Evolutionary conservation across 208 protist genomes (phyloP).

Genomic region (Porcisia hertigi): DNA sequence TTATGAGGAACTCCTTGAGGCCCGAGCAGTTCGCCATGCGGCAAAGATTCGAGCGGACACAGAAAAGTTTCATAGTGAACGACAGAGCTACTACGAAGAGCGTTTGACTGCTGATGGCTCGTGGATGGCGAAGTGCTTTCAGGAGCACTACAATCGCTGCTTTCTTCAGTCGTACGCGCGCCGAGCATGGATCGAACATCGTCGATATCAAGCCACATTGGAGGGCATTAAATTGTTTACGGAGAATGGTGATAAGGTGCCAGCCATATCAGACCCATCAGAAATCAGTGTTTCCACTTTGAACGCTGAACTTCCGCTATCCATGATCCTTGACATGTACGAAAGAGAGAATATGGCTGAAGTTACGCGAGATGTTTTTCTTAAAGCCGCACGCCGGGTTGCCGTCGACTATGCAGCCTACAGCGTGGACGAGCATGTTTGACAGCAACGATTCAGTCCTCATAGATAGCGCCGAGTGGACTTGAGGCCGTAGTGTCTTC

Average conservation of each 20-base stretch:
- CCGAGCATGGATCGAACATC: conserved; percentile 37
- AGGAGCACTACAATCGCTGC: conserved; percentile 59
- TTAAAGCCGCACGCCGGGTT: conserved; percentile 36
- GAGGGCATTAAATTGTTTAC: conserved; percentile 23
- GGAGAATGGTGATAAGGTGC: conserved; percentile 23
- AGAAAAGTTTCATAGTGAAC: conserved; percentile 34
- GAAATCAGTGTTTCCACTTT: conserved; percentile 24
- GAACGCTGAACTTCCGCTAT: conserved; percentile 33
- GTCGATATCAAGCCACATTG: conserved; percentile 22
- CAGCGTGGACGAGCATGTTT: not conserved
- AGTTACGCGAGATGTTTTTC: conserved; percentile 42
- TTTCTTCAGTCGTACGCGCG: conserved; percentile 53
- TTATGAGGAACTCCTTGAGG: conserved; percentile 58
- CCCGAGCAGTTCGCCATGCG: conserved; percentile 40
- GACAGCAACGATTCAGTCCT: not conserved
- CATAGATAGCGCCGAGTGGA: not conserved
- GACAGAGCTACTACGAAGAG: conserved; percentile 41
- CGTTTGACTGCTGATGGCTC: conserved; percentile 31
- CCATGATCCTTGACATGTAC: conserved; percentile 33
- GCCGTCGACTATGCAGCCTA: conserved; percentile 14
- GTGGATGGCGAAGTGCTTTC: conserved; percentile 48
- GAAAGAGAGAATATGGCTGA: conserved; percentile 42
- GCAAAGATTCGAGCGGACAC: conserved; percentile 50
- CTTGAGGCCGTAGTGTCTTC: not conserved
- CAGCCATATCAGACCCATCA: conserved; percentile 25